Evolutionary conservation across 2,329 filamentous ascomycete species (phyloP).

Genomic region (Blumeriella jaapii): DNA sequence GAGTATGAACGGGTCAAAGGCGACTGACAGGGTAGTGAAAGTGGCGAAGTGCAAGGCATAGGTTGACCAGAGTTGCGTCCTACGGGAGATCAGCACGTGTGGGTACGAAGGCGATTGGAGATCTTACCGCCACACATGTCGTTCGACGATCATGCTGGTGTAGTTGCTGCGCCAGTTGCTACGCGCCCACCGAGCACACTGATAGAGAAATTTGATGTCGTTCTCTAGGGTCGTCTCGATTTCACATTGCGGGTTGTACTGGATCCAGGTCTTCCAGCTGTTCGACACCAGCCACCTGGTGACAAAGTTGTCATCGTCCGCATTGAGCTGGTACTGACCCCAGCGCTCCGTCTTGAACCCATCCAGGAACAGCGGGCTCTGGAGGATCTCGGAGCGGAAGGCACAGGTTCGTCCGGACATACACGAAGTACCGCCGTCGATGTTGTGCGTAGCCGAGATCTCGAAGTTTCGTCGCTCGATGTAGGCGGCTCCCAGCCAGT

Average conservation of each 20-base stretch:
- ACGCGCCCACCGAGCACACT: conserved; percentile 88
- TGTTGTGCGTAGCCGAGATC: conserved; percentile 87
- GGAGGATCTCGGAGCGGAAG: conserved; percentile 79
- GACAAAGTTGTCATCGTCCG: conserved; percentile 97
- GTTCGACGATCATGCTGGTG: conserved; percentile 75
- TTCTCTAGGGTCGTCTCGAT: conserved; percentile 90
- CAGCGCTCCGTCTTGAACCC: conserved; percentile 88
- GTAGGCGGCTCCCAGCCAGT: conserved; percentile 85
- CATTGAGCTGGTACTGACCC: conserved; percentile 81
- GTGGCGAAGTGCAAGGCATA: conserved; percentile 91
- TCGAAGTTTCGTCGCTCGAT: conserved; percentile 93
- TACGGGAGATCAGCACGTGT: conserved; percentile 28
- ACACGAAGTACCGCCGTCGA: conserved; percentile 92
- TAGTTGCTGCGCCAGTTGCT: conserved; percentile 98
- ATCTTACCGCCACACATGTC: conserved; percentile 78
- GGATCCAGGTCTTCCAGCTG: conserved; percentile 88
- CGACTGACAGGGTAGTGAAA: conserved; percentile 75
- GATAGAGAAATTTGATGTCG: conserved; percentile 77
- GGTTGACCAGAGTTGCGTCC: conserved; percentile 84
- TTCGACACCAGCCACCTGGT: conserved; percentile 91
- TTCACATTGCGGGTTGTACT: conserved; percentile 84
- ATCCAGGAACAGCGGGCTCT: conserved; percentile 73
- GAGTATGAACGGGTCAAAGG: conserved; percentile 64
- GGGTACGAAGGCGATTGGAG: background rate
- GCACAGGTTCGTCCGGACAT: conserved; percentile 90